phyloP scores from a whole-genome alignment of 257 asterid genomes.

The Leptodermis oblonga region DNA sequence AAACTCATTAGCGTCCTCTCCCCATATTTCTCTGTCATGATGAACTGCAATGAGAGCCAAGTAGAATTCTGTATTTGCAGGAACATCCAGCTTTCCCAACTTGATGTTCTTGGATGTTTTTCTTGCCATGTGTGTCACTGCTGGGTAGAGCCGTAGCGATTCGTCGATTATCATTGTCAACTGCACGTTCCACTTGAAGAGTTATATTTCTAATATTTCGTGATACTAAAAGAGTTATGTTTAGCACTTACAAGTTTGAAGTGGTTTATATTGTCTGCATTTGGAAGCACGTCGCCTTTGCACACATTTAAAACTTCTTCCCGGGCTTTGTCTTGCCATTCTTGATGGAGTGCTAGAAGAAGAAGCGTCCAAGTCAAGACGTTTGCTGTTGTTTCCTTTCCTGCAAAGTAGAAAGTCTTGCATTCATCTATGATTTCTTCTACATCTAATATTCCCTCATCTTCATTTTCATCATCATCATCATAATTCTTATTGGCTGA shows the following conservation, averaged over 20 bases:
- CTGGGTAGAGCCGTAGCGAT: slow-evolving; percentile 34
- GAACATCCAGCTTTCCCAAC: slow-evolving; percentile 50
- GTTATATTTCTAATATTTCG: too few relatives aligned
- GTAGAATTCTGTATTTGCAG: slow-evolving; percentile 48
- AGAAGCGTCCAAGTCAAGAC: slow-evolving; percentile 30
- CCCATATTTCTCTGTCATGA: slow-evolving; percentile 40
- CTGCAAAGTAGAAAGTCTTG: slow-evolving; percentile 38
- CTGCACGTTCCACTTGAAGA: too few relatives aligned
- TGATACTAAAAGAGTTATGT: too few relatives aligned
- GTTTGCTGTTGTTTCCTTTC: slow-evolving; percentile 36
- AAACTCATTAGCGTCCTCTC: slow-evolving; percentile 38
- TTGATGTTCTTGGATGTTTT: slow-evolving; percentile 32
- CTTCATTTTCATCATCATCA: too few relatives aligned
- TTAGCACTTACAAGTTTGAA: slow-evolving; percentile 34
- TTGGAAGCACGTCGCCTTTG: slow-evolving; percentile 17
- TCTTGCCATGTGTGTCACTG: slow-evolving; percentile 26
- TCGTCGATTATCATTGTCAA: slow-evolving; percentile 27
- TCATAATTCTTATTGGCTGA: slow-evolving; percentile 17
- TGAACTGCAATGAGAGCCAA: slow-evolving; percentile 52
- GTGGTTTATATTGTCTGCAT: slow-evolving; percentile 23
- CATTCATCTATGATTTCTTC: slow-evolving; percentile 38
- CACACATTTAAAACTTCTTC: slow-evolving; percentile 27
- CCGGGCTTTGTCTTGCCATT: slow-evolving; percentile 37
- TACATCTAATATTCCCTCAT: slow-evolving; percentile 9
- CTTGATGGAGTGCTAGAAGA: slow-evolving; percentile 37